Evolutionary conservation across 306 rosid species (phyloP), one percentile per base, ranked within the genome.

Genomic region (Canavalia gladiata): DNA sequence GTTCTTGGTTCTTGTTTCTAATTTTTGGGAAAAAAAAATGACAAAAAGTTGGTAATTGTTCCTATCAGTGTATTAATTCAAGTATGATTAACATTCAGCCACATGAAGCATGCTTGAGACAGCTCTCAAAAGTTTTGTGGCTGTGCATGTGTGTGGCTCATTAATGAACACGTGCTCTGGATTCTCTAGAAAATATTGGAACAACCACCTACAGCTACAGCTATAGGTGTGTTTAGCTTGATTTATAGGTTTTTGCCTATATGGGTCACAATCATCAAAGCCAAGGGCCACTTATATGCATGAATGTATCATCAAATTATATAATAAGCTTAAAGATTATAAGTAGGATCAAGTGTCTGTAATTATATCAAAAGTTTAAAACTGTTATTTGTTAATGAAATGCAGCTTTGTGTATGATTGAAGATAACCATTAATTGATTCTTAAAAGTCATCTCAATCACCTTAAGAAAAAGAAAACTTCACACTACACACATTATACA

Each of bases 51-150:
- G 71, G 63, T 3, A 25, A 50, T 11, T 9, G 57, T 47, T 35
- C 18, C 46, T 68, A 31, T 39, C 11, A 7, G 18, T 56, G 5
- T 55, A 39, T 8, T 55, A 3, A 41, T 58, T 52, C 25, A 37
- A 31, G 10, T 28, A 73, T 39, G 37, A 37, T 35, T 52, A 7
- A 72, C 76, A 55, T 56, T 56, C 1, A 41, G 42, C 31, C 13
- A 41, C 52, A 29, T 51, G 59, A 41, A 72, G 75, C 60, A 73
- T 51, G 69, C 39, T 68, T 55, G 9, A 67, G 82, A 78, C 82
- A n/a, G 34, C 18, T 78, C 47, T 68, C 12, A 30, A 73, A 51
- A 42, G 6, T 41, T 31, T 41, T 30, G 67, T 66, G 29, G 5
- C 29, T 65, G 55, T 34, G 62, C 52, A 56, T 10, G 66, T 41